These are phyloP conservation scores for Taxillus chinensis DNA, from an alignment of 164 flowering plant genomes.

Conservation along the genomic window DNA sequence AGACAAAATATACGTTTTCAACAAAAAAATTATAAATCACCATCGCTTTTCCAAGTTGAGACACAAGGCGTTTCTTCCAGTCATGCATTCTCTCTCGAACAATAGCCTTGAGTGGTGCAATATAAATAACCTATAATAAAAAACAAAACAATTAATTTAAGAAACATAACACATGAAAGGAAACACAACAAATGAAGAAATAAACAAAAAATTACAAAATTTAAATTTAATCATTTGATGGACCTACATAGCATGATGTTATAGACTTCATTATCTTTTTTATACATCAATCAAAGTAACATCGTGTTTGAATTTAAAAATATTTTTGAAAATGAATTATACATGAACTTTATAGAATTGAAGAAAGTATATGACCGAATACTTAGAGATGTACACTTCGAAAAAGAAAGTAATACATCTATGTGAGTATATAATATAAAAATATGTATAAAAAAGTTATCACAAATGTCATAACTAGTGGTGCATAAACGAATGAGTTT, in stretches of 20 bases:
- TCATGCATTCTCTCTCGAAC: conserved; percentile 97
- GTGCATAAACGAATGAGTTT: no score
- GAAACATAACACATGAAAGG: neutral
- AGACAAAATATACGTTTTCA: neutral
- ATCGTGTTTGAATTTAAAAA: no score
- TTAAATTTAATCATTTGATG: neutral
- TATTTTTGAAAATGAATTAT: no score
- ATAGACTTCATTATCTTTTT: no score
- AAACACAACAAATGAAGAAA: neutral
- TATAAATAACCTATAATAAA: conserved; percentile 76
- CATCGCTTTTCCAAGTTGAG: conserved; percentile 86
- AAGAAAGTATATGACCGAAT: no score
- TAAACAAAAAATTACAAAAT: neutral
- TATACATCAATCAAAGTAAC: no score
- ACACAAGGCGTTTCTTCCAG: conserved; percentile 79
- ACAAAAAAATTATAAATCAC: conserved; percentile 18
- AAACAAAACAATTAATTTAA: neutral
- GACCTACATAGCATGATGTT: neutral
- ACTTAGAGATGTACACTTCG: no score
- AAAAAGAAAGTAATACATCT: no score
- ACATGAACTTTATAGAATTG: no score
- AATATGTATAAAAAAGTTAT: no score
- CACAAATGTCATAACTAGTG: no score
- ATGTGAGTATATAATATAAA: no score
- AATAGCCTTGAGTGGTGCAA: conserved; percentile 96